Evolutionary conservation across 306 rosid species (phyloP), one percentile per base, ranked within the genome.

Genomic region (Cucurbita moschata): DNA sequence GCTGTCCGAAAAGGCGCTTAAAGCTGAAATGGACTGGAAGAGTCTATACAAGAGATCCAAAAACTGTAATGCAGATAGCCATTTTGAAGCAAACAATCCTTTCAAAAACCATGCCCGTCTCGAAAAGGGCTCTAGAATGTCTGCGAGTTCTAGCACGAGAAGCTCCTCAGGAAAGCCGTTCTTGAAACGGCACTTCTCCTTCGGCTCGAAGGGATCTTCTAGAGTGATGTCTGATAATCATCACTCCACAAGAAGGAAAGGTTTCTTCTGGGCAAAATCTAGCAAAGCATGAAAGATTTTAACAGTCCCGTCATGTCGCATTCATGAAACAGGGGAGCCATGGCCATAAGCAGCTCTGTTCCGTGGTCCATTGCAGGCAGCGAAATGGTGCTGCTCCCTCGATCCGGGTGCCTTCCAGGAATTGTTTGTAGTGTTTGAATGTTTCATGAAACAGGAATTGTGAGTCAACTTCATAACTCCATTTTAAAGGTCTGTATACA

Each of bases 181-280:
- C 81, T 69, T 90, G 81, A 88, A 78, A 82, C 85, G 91, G 56
- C 97, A 87, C 83, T 92, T 93, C 79, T 87, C 98, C 15, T 88
- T 93, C 79, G 87, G 96, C 75, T 87, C 97, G 42, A 93, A 83
- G 87, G 73, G 97, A 38, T 79, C 89, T 64, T 79, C 89, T 68
- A 85, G 87, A 76, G 42, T 57, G 82, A 46, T 81, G 71, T 55
- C 82, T 39, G 92, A 88, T 58, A 88, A 77, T 75, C 88, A 76
- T 38, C 88, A 76, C 38, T 70, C 88, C 30, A 38, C 85, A 42
- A 81, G 84, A 80, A 93, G 87, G 87, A 93, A 87, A 80, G 97
- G 98, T 40, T 90, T 90, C 87, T 93, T 93, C 86, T 90, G 98
- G 98, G 85, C 90, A 38, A 90, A 85, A 82, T 88, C 90, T 71